A percentile compares a stretch with the other conserved stretches of the same genome.
phyloP scores from a whole-genome alignment of 768 basidiomycete species.

The Suillus subluteus region DNA sequence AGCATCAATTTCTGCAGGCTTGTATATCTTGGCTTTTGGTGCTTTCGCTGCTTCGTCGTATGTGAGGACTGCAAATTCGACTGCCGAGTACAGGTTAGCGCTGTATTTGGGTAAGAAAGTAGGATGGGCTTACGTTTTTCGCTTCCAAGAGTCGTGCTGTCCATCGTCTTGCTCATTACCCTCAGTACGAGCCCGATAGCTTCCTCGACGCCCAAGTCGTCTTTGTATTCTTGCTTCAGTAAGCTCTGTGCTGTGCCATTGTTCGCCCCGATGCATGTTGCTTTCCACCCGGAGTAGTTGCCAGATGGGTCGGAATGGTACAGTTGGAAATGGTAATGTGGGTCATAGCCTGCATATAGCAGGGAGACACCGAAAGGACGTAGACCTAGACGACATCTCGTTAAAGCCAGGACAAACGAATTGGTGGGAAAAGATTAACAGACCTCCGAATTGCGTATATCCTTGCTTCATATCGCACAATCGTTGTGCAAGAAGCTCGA shows the following conservation, averaged over 20 bases:
- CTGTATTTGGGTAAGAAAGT: background rate
- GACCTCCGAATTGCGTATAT: conserved; percentile 96
- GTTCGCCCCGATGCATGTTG: conserved; percentile 98
- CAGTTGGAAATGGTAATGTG: conserved; percentile 94
- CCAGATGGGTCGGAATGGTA: conserved; percentile 99
- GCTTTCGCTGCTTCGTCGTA: conserved; percentile 75
- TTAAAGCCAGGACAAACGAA: background rate
- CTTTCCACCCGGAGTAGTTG: conserved; percentile 98
- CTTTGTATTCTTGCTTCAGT: conserved; percentile 98
- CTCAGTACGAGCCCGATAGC: conserved; percentile 90
- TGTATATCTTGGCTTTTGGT: conserved; percentile 91
- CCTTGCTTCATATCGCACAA: conserved; percentile 98
- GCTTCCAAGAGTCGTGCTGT: conserved; percentile 93
- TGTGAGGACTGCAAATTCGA: conserved; percentile 95
- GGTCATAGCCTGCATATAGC: conserved; percentile 95
- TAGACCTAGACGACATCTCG: conserved; percentile 56
- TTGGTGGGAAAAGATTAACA: conserved; percentile 18
- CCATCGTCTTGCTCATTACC: conserved; percentile 99
- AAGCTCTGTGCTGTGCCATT: conserved; percentile 94
- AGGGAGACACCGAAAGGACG: conserved; percentile 98
- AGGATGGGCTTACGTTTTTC: conserved; percentile 78
- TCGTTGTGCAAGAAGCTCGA: conserved; percentile 91
- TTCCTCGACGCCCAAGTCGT: conserved; percentile 88
- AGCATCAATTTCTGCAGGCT: conserved; percentile 85
- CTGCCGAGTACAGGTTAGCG: conserved; percentile 43